phyloP scores from a whole-genome alignment of 352 stramenopile species.

The Globisporangium carolinianum region DNA sequence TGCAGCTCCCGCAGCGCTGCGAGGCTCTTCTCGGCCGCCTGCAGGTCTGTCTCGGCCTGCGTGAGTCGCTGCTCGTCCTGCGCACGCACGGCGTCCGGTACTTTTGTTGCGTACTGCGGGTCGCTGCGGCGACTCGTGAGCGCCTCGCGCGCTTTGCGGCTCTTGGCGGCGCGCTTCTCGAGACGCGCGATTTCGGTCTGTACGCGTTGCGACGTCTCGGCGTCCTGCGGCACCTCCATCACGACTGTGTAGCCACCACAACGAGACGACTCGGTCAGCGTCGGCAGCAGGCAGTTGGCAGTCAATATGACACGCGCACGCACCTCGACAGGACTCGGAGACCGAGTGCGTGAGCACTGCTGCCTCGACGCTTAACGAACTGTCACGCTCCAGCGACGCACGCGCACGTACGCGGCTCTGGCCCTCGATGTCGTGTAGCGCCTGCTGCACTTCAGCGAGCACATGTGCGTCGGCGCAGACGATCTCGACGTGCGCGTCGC shows the following conservation, averaged over 20 bases:
- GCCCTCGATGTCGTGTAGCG: constrained; percentile 34
- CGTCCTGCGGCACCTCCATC: constrained; percentile 53
- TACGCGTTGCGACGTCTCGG: constrained; percentile 60
- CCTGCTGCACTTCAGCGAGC: constrained; percentile 24
- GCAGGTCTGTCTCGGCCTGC: constrained; percentile 50
- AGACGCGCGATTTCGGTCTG: constrained; percentile 52
- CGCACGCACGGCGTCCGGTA: constrained; percentile 53
- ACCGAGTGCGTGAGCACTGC: constrained; percentile 45
- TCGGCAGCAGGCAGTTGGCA: background rate
- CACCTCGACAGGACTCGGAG: constrained; percentile 47
- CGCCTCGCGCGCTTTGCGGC: constrained; percentile 30
- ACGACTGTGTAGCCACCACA: constrained; percentile 26
- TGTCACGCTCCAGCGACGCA: constrained; percentile 6
- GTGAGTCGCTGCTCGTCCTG: constrained; percentile 52
- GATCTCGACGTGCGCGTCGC: constrained; percentile 18
- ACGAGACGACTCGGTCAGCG: background rate
- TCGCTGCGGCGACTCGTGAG: constrained; percentile 35
- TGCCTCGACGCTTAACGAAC: background rate
- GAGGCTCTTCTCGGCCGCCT: constrained; percentile 46
- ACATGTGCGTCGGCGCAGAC: constrained; percentile 25
- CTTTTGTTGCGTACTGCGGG: constrained; percentile 50
- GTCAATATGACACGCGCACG: background rate
- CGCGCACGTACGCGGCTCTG: constrained; percentile 33
- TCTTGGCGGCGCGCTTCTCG: constrained; percentile 59
- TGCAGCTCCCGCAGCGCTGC: constrained; percentile 47